Base-by-base conservation (phyloP, 2,329 filamentous ascomycete genomes). In the Scopulariopsis brevicaulis region DNA sequence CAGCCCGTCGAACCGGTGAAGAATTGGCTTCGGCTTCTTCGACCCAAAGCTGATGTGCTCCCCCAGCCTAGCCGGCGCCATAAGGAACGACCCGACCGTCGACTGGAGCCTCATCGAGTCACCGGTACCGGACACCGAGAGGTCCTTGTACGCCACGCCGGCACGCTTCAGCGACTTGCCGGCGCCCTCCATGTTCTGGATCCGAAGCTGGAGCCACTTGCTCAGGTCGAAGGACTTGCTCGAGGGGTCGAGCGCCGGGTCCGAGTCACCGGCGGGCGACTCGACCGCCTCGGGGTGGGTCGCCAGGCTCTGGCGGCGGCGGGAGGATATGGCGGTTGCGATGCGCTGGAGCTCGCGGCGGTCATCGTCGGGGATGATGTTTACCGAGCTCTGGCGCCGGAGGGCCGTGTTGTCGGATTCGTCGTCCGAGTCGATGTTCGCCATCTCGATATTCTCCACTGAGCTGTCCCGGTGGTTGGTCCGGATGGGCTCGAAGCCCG, bases 101-200 rank as follows among this genome's bases (percentile, higher is more conserved):
- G 83, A 75, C 65, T 91, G 87, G 1, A 89, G 73, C 62, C 89
- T 84, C 25, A 90, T 67, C 0, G 84, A 84, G 2, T 80, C 77
- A 0, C 85, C 86, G 0, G 83, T 84, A 0, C 87, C 87, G 6
- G 77, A 84, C 0, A 90, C 83, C 58, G 80, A 80, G 37, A 90
- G 75, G 56, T 87, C 76, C 60, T 81, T 81, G 71, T 83, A 89
- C 0, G 80, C 78, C 7, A 89, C 74, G 3, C 85, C 84, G 0
- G 84, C 79, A 7, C 73, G 72, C 62, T 73, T 78, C 60, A 73
- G 70, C 59, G 74, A 76, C 53, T 85, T 71, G 0, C 81, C 79
- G 59, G 86, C 80, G 20, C 76, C 75, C 40, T 82, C 75, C 40
- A 85, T 68, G 35, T 71, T 67, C 1, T 63, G 59, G 7, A 76